Percentiles rank a stretch among this genome's conserved stretches.
Conservation (phyloP, 352 stramenopile genomes). For the Pythium guiyangense region DNA sequence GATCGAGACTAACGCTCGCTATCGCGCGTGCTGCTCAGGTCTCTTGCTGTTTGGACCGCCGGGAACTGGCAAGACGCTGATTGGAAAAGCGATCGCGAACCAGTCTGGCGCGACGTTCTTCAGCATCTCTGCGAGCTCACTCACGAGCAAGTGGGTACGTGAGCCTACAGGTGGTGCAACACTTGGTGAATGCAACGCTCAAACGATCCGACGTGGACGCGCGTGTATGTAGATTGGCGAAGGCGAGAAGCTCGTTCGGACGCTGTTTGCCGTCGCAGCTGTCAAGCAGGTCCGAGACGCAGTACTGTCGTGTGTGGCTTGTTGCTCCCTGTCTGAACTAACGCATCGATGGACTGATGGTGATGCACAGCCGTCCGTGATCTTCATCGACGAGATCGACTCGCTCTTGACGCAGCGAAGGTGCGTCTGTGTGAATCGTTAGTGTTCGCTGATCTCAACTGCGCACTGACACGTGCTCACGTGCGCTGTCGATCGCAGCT, state of each 20-base stretch:
- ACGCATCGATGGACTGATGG: neutral
- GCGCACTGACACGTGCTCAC: neutral
- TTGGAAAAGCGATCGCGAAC: conserved; percentile 99
- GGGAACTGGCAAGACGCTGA: conserved; percentile 97
- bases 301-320: neutral
- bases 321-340: no score
- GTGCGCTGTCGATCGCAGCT: conserved; percentile 25
- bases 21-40: conserved; percentile 38
- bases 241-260: conserved; percentile 97
- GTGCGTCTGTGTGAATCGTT: conserved; percentile 13
- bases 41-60: conserved; percentile 95
- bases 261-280: conserved; percentile 95
- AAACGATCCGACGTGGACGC: neutral
- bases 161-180: neutral
- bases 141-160: conserved; percentile 98
- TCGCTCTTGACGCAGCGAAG: conserved; percentile 96
- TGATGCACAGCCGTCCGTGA: conserved; percentile 86
- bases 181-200: neutral
- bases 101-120: conserved; percentile 98
- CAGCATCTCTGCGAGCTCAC: conserved; percentile 97
- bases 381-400: conserved; percentile 99
- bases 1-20: no score
- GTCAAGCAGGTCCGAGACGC: conserved; percentile 68
- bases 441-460: neutral
- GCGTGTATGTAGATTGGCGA: conserved; percentile 90